These are phyloP conservation scores for Nakaseomyces nivariensis DNA, from an alignment of 1,139 yeast genomes.

Conservation along the genomic window DNA sequence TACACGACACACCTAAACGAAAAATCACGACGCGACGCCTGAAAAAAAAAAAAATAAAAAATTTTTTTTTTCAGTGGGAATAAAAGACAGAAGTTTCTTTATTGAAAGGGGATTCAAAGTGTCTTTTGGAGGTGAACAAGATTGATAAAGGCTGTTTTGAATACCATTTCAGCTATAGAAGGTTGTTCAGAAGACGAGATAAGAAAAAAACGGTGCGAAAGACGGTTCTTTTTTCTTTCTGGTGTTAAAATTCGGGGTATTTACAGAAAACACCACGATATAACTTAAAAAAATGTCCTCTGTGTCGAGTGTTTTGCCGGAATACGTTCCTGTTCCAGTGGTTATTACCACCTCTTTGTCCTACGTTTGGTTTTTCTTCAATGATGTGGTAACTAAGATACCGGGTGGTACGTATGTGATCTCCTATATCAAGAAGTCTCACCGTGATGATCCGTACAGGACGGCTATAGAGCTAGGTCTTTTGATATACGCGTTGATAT, in stretches of 20 bases:
- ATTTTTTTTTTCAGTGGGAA: no score
- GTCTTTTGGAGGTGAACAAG: no score
- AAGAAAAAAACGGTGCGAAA: no score
- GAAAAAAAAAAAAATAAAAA: no score
- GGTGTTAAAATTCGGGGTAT: no score
- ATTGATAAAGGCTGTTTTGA: no score
- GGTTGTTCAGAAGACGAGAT: no score
- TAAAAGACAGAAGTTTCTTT: no score
- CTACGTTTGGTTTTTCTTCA: constrained; percentile 19
- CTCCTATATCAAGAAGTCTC: constrained; percentile 77
- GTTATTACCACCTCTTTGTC: constrained; percentile 18
- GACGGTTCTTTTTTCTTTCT: no score
- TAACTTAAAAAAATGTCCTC: neutral
- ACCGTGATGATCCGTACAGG: constrained; percentile 88
- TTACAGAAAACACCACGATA: no score
- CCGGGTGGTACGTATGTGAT: constrained; percentile 80
- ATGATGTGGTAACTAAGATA: constrained; percentile 22
- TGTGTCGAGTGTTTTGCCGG: constrained; percentile 14
- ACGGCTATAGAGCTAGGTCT: constrained; percentile 72
- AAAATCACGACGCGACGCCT: neutral
- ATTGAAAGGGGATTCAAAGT: no score
- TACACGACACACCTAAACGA: neutral
- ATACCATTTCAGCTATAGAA: no score
- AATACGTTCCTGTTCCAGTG: constrained; percentile 23
- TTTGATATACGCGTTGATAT: constrained; percentile 74